Evolutionary conservation across 1,284 basidiomycete genomes (phyloP), one percentile per base, ranked within the genome.

Genomic region (Malassezia japonica): DNA sequence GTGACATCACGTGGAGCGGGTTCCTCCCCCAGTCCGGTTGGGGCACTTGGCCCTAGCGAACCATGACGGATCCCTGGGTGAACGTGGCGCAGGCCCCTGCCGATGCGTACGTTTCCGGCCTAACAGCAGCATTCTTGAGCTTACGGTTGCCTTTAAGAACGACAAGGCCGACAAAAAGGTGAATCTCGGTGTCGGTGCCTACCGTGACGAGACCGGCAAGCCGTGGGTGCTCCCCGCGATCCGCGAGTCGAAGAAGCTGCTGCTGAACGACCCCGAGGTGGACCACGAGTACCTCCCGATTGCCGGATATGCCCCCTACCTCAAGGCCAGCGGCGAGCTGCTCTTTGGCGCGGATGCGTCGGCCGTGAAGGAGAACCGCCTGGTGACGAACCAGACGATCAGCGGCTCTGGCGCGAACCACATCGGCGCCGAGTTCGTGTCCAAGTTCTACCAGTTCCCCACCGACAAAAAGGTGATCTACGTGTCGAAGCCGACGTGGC

Each of bases 381-480:
- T 72, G 3, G 56, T 63, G 28, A 60, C 60, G 20, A 66, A 65
- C n/a, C 70, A 72, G 54, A 91, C 90, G 12, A 86, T 94, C 64
- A 94, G 90, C 15, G 86, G 91, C 29, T 96, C 92, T 1, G 92
- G 94, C 51, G 92, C 90, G 43, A 87, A 95, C 75, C 88, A 94
- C 73, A 78, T 95, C 25, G 94, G 84, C 25, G 89, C 83, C 1
- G 76, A 87, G 40, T 96, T 98, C 78, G 77, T 98, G 53, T 82
- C 82, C 55, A 80, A 80, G 48, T 92, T 88, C 75, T 95, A 92
- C 75, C 75, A 77, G 33, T 72, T 64, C 55, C 57, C 57, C 37
- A 75, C 79, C 34, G 58, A 53, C 38, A 55, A 61, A 23, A 60
- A 60, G 43, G 79, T 80, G 62, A 77, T 92, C 56, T 88, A 83